These are phyloP conservation scores for Verticillium isaacii DNA, from an alignment of 2,329 filamentous ascomycete species.

Conservation along the genomic window DNA sequence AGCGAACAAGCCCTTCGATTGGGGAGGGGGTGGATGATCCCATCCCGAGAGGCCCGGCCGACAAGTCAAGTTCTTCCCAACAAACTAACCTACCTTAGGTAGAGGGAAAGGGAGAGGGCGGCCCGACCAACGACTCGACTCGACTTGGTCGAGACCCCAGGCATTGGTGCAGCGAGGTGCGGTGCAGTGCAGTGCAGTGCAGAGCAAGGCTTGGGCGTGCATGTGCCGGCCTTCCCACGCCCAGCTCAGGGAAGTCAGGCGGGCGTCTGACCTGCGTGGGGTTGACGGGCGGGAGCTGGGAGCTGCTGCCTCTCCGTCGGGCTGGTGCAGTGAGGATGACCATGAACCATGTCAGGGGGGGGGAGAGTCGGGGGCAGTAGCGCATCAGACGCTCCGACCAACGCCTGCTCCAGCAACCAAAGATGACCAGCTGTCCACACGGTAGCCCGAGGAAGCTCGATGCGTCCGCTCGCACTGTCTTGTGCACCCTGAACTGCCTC, in stretches of 20 bases:
- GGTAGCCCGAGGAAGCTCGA: background rate
- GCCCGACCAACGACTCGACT: background rate
- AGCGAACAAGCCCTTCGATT: background rate
- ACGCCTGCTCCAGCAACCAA: background rate
- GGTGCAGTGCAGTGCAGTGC: too few relatives aligned
- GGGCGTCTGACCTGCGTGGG: background rate
- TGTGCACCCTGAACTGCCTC: background rate
- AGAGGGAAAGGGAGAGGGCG: too few relatives aligned
- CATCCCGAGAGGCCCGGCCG: background rate
- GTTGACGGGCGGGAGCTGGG: background rate
- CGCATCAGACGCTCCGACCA: background rate
- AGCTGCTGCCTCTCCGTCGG: too few relatives aligned
- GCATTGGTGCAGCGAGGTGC: too few relatives aligned
- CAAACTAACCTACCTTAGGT: background rate
- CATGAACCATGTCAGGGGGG: too few relatives aligned
- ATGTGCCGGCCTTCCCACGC: background rate
- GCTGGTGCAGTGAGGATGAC: background rate
- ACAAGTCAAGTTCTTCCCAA: background rate
- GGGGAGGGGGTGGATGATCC: background rate
- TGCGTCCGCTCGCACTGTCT: background rate
- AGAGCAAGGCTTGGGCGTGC: background rate
- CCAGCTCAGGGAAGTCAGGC: background rate
- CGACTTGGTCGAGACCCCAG: background rate
- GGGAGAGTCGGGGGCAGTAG: background rate
- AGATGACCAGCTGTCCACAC: background rate